phyloP scores from a whole-genome alignment of 164 flowering plant species.

The Dillenia suffruticosa region DNA sequence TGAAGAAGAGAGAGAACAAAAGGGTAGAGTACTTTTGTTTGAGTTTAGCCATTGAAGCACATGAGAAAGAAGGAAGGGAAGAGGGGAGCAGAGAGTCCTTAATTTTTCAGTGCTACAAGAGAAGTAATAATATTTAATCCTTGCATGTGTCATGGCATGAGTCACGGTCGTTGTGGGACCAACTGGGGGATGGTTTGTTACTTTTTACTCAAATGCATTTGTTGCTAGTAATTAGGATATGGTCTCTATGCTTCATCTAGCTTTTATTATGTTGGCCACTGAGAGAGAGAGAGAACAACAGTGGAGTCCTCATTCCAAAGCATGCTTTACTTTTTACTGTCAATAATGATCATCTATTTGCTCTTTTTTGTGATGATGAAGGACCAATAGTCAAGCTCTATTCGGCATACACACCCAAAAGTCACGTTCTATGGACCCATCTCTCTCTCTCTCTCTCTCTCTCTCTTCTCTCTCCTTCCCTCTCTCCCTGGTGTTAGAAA shows the following conservation, averaged over 20 bases:
- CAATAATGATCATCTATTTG: too few relatives aligned
- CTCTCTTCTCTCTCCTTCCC: too few relatives aligned
- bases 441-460: too few relatives aligned
- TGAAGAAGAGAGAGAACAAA: constrained; percentile 10
- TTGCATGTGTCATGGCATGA: constrained; percentile 15
- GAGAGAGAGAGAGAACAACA: neutral
- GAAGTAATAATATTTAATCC: neutral
- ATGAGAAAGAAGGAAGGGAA: neutral
- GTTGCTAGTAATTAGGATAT: constrained; percentile 8
- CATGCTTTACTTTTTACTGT: too few relatives aligned
- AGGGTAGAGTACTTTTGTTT: constrained; percentile 7
- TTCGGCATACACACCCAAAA: too few relatives aligned
- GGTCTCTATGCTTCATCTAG: neutral
- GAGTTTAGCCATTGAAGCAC: constrained; percentile 15
- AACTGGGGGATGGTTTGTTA: neutral
- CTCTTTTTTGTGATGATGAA: too few relatives aligned
- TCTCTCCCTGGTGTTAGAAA: too few relatives aligned
- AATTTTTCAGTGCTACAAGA: neutral
- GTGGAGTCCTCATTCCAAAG: too few relatives aligned
- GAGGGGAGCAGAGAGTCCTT: neutral
- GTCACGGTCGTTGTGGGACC: constrained; percentile 13
- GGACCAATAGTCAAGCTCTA: too few relatives aligned
- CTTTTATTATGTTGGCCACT: constrained; percentile 14
- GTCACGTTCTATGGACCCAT: too few relatives aligned
- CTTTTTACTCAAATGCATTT: constrained; percentile 2